A percentile compares a stretch with the other conserved stretches of the same genome.
Evolutionary conservation across 805 yeast genomes (phyloP).

Genomic region (Vanderwaltozyma polyspora): DNA sequence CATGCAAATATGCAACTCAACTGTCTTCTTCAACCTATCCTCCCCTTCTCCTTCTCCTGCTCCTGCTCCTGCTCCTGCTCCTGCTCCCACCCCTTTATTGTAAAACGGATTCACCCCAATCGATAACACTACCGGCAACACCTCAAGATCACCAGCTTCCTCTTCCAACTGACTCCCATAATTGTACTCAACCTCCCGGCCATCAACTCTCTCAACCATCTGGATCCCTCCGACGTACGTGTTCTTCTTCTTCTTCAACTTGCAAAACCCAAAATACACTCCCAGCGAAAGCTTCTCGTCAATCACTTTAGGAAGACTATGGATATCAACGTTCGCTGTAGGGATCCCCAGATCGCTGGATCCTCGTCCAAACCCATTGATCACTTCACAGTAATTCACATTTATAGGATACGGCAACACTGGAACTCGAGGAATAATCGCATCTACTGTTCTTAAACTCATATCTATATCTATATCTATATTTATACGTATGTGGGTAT

Average conservation of each 20-base stretch:
- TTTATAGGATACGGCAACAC: slow-evolving; percentile 39
- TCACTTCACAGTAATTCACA: slow-evolving; percentile 35
- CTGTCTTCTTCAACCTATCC: too few species aligned
- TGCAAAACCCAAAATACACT: slow-evolving; percentile 78
- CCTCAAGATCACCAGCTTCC: slow-evolving; percentile 30
- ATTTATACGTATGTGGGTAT: too few species aligned
- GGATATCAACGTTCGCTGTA: slow-evolving; percentile 78
- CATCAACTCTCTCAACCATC: slow-evolving; percentile 25
- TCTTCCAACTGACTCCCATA: slow-evolving; percentile 42
- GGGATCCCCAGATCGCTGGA: slow-evolving; percentile 90
- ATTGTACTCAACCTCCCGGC: slow-evolving; percentile 41
- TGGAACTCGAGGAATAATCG: slow-evolving; percentile 33
- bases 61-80: slow-evolving; percentile 62
- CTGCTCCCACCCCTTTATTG: slow-evolving; percentile 68
- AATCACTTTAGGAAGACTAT: slow-evolving; percentile 32
- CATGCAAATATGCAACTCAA: slow-evolving; percentile 80
- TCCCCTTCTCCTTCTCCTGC: too few species aligned
- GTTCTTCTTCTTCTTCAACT: slow-evolving; percentile 19
- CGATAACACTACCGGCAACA: slow-evolving; percentile 85
- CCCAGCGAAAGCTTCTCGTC: slow-evolving; percentile 39
- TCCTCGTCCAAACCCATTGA: slow-evolving; percentile 92
- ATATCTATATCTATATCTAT: background rate
- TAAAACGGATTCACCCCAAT: slow-evolving; percentile 94
- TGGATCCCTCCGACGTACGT: slow-evolving; percentile 5
- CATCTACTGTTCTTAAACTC: slow-evolving; percentile 9